These are phyloP conservation scores for Hyaloperonospora arabidopsidis DNA, from an alignment of 352 stramenopile species.

Conservation along the genomic window DNA sequence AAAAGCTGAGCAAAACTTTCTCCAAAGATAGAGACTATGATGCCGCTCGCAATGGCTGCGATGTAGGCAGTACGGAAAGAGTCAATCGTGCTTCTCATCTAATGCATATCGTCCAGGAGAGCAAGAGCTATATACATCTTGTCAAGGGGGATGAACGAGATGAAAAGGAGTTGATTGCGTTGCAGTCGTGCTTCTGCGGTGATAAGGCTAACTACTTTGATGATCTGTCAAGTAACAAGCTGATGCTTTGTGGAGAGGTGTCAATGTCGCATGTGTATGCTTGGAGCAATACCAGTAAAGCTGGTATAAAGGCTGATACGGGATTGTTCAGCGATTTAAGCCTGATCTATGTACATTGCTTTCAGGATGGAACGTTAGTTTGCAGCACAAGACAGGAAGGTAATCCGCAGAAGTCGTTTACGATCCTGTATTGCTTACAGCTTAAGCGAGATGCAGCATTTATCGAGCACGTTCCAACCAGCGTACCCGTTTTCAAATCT, in stretches of 20 bases:
- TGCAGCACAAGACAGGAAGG: slow-evolving; percentile 16
- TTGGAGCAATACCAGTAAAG: slow-evolving; percentile 2
- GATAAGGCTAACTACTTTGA: slow-evolving; percentile 15
- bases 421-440: slow-evolving; percentile 20
- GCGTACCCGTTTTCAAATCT: slow-evolving; percentile 12
- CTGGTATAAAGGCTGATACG: not conserved
- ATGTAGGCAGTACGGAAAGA: slow-evolving; percentile 8
- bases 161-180: slow-evolving; percentile 26
- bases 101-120: slow-evolving; percentile 27
- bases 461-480: slow-evolving; percentile 29
- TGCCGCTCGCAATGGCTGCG: slow-evolving; percentile 6
- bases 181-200: slow-evolving; percentile 26
- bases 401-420: slow-evolving; percentile 8
- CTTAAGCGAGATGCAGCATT: slow-evolving; percentile 39
- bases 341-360: slow-evolving; percentile 28
- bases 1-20: slow-evolving; percentile 25
- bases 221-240: slow-evolving; percentile 27
- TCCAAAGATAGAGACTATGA: slow-evolving; percentile 4
- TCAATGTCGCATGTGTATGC: slow-evolving; percentile 5
- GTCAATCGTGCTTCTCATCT: slow-evolving; percentile 20
- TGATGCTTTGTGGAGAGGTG: slow-evolving; percentile 30
- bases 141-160: slow-evolving; percentile 21
- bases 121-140: slow-evolving; percentile 25
- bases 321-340: slow-evolving; percentile 1
- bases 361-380: slow-evolving; percentile 31